Evolutionary conservation across 179 eudicot species (phyloP).

Genomic region (Actinidia arguta): DNA sequence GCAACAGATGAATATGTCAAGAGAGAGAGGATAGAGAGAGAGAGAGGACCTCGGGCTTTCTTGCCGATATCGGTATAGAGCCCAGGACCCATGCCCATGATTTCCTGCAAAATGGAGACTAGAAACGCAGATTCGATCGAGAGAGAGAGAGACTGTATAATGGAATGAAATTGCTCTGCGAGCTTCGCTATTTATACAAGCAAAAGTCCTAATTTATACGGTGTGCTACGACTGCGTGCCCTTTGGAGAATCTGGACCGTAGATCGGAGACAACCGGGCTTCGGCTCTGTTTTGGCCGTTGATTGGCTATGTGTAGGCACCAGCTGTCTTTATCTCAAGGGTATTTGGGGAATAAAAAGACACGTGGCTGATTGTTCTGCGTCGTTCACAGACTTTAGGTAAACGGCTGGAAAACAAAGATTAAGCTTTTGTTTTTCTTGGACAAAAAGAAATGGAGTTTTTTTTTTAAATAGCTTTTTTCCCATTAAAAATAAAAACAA

Average conservation of each 20-base stretch:
- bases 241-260: neutral
- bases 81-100: conserved; percentile 60
- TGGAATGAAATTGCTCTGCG: neutral
- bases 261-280: neutral
- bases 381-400: too few relatives aligned
- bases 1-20: too few relatives aligned
- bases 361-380: neutral
- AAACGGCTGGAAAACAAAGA: neutral
- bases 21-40: neutral
- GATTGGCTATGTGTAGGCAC: neutral
- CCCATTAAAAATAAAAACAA: too few relatives aligned
- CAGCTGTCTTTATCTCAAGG: neutral
- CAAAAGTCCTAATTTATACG: conserved; percentile 10
- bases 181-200: neutral
- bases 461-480: too few relatives aligned
- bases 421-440: neutral
- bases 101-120: conserved; percentile 18
- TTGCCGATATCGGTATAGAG: conserved; percentile 54
- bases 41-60: conserved; percentile 44
- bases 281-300: neutral
- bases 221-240: neutral
- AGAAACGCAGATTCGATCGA: neutral
- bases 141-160: neutral
- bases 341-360: neutral
- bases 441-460: neutral